These are phyloP conservation scores for Harringtonia lauricola DNA, from an alignment of 2,329 filamentous ascomycete species.

Conservation along the genomic window DNA sequence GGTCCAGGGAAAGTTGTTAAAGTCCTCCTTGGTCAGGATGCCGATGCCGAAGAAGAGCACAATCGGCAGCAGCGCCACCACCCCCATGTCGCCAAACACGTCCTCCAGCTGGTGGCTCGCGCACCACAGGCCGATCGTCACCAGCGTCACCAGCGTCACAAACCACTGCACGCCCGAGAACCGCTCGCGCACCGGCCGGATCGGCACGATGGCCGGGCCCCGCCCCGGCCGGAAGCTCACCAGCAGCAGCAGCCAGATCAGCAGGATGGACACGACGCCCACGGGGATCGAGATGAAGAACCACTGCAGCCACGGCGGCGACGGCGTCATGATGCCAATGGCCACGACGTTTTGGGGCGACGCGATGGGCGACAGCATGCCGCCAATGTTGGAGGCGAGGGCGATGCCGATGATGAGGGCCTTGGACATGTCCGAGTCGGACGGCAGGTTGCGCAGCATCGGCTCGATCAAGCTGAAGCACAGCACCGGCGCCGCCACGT, in stretches of 20 bases:
- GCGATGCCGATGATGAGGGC: conserved; percentile 93
- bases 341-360: conserved; percentile 97
- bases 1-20: conserved; percentile 99
- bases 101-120: conserved; percentile 77
- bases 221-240: conserved; percentile 75
- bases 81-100: conserved; percentile 94
- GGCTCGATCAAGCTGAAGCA: conserved; percentile 99
- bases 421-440: conserved; percentile 88
- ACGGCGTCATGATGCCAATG: conserved; percentile 85
- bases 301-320: conserved; percentile 90
- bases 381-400: conserved; percentile 87
- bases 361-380: conserved; percentile 92
- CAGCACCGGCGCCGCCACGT: conserved; percentile 90
- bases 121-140: conserved; percentile 88
- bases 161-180: conserved; percentile 91
- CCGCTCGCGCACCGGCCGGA: conserved; percentile 76
- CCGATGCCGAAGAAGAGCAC: conserved; percentile 94
- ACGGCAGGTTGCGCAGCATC: conserved; percentile 82
- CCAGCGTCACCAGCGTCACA: conserved; percentile 70
- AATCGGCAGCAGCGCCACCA: conserved; percentile 92
- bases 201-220: conserved; percentile 82
- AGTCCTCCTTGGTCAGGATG: conserved; percentile 95
- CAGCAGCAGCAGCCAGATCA: conserved; percentile 84
- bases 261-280: conserved; percentile 73
- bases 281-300: conserved; percentile 94